Base-by-base conservation (phyloP, 257 asterid species). In the Linaria vulgaris region DNA sequence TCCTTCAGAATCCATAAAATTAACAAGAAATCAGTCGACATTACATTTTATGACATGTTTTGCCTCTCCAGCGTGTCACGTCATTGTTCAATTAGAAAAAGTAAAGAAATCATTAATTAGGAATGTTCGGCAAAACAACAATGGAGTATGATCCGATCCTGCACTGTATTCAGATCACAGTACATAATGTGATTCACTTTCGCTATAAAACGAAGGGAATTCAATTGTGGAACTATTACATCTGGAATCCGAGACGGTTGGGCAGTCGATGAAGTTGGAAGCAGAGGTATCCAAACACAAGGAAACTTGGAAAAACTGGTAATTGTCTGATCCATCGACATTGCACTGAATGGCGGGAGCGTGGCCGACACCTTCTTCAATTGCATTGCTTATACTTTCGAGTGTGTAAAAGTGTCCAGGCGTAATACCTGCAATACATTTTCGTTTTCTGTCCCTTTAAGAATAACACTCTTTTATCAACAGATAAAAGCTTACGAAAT, bases 261-360 rank as follows among this genome's bases (percentile, higher is more conserved):
- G 94, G 8, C 97, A 89, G 0, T 79, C 54, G 11, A 83, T 85
- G 78, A 89, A 85, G 9, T 64, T 43, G 0, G 83, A 54, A 1
- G 87, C 89, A 31, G 85, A 73, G 41, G 82, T 66, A 53, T 89
- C 88, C 5, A 87, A 89, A 58, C 97, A 89, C 61, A 87, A n/a
- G 43, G 83, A 89, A 11, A 86, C 91, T 30, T 86, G 91, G 49
- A 68, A 82, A 0, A 86, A 16, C 50, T 89, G 95, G 48, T 66
- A 86, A 44, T 84, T 86, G 6, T 83, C 78, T 3, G 78, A 60
- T 54, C 70, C 11, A 74, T 87, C 94, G 1, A 77, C 81, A 54
- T 87, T 87, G 82, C 97, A 89, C 38, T 89, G 82, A 38, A 89
- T 57, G 74, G 54, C 82, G 1, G 91, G 88, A 10, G 76, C 74